Base-by-base conservation (phyloP, 139 green algal species). In the Zygnema circumcarinatum region DNA sequence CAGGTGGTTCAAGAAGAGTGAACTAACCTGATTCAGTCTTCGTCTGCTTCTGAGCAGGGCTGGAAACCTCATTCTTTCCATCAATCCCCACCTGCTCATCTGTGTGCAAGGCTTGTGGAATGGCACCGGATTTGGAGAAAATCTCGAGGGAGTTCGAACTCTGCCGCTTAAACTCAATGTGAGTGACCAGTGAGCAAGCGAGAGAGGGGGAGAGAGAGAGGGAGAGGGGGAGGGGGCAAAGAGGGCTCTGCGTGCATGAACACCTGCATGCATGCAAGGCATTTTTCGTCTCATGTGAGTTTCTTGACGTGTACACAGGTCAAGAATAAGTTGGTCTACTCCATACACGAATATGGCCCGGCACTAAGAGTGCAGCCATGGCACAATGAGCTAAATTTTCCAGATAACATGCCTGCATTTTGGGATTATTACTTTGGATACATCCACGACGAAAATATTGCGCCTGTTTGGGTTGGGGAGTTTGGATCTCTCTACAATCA, bases 261-360 rank as follows among this genome's bases (percentile, higher is more conserved):
- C n/a, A n/a, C n/a, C n/a, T n/a, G n/a, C n/a, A n/a, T n/a, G n/a
- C n/a, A n/a, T n/a, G n/a, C n/a, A n/a, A n/a, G n/a, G n/a, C n/a
- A n/a, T n/a, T n/a, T n/a, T n/a, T n/a, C n/a, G n/a, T n/a, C n/a
- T n/a, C n/a, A n/a, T n/a, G n/a, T n/a, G n/a, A n/a, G n/a, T n/a
- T n/a, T 62, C 16, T 62, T 62, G 47, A 62, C 16, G 47, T 25
- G 7, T 62, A 25, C 16, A 41, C 69, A 86, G 40, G 54, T 86
- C 47, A 67, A 67, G 29, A 79, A 86, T 40, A 86, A 86, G 31
- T n/a, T 86, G 21, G 79, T 54, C 33, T 86, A 86, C 79, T 47
- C 29, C n/a, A 86, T 86, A 25, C 79, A 86, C 31, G 79, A 86
- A 38, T 86, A 86, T 38, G 79, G 79, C 42, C 79, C 79, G 22